These are phyloP conservation scores for Umbilicaria muhlenbergii DNA, from an alignment of 495 filamentous ascomycete genomes.

Conservation along the genomic window DNA sequence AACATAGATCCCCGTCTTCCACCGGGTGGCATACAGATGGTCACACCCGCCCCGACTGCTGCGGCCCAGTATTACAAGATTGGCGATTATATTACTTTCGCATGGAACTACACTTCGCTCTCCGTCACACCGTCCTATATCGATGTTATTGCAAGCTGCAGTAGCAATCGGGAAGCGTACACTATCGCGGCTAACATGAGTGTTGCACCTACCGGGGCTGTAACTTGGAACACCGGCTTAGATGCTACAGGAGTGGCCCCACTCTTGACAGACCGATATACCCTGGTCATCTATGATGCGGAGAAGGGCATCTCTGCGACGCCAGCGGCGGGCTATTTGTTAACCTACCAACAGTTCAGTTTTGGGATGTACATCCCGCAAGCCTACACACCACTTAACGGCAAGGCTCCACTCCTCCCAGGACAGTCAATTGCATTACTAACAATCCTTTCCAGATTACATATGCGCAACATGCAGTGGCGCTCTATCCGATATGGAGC, in stretches of 20 bases:
- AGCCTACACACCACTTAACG: constrained; percentile 41
- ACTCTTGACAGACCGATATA: constrained; percentile 63
- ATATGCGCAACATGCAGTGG: constrained; percentile 56
- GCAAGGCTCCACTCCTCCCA: constrained; percentile 27
- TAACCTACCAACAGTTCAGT: constrained; percentile 39
- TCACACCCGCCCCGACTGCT: constrained; percentile 45
- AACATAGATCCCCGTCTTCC: constrained; percentile 39
- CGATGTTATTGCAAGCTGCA: constrained; percentile 71
- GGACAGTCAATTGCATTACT: neutral
- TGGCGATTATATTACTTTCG: constrained; percentile 69
- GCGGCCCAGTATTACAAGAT: constrained; percentile 74
- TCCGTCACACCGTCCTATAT: constrained; percentile 59
- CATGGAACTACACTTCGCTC: constrained; percentile 91
- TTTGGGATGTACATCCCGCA: constrained; percentile 77
- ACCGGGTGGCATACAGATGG: constrained; percentile 66
- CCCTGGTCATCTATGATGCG: constrained; percentile 68
- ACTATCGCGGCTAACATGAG: constrained; percentile 52
- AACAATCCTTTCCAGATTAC: constrained; percentile 10
- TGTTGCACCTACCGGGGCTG: constrained; percentile 34
- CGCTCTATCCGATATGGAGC: constrained; percentile 47
- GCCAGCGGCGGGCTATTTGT: constrained; percentile 57
- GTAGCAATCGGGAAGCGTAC: constrained; percentile 44
- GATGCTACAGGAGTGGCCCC: constrained; percentile 42
- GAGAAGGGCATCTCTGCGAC: constrained; percentile 42
- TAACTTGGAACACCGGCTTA: constrained; percentile 75